phyloP scores from a whole-genome alignment of 257 asterid species.

The Coffea canephora region DNA sequence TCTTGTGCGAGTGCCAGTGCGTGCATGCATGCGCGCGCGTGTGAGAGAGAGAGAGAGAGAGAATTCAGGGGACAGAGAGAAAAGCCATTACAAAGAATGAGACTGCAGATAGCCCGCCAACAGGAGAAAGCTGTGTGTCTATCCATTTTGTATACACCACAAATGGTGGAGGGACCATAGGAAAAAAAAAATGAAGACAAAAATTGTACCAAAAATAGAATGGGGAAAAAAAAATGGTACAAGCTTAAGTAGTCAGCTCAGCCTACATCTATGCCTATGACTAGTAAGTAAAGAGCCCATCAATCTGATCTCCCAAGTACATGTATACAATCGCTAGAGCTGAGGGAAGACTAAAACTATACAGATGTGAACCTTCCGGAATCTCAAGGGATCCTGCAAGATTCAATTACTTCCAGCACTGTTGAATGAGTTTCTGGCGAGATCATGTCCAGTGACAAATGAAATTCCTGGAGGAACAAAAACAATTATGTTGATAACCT shows the following conservation, averaged over 20 bases:
- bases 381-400: slow-evolving; percentile 64
- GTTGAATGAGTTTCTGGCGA: slow-evolving; percentile 66
- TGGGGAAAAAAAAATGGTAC: slow-evolving; percentile 18
- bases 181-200: slow-evolving; percentile 13
- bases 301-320: slow-evolving; percentile 6
- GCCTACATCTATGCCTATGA: slow-evolving; percentile 18
- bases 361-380: slow-evolving; percentile 10
- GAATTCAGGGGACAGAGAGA: not conserved
- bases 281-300: slow-evolving; percentile 13
- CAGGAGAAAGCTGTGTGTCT: not conserved
- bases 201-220: not conserved
- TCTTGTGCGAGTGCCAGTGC: too few species aligned
- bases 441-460: slow-evolving; percentile 67
- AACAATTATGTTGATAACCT: not conserved
- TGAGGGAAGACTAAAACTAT: slow-evolving; percentile 12
- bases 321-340: not conserved
- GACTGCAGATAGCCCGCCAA: slow-evolving; percentile 10
- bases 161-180: slow-evolving; percentile 6
- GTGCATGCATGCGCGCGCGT: too few species aligned
- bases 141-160: slow-evolving; percentile 20
- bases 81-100: slow-evolving; percentile 6
- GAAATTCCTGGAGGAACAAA: slow-evolving; percentile 56
- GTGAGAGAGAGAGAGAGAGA: not conserved
- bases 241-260: slow-evolving; percentile 4
- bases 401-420: slow-evolving; percentile 77